Conservation (phyloP, 805 yeast genomes). For the Candida fluviatilis region DNA sequence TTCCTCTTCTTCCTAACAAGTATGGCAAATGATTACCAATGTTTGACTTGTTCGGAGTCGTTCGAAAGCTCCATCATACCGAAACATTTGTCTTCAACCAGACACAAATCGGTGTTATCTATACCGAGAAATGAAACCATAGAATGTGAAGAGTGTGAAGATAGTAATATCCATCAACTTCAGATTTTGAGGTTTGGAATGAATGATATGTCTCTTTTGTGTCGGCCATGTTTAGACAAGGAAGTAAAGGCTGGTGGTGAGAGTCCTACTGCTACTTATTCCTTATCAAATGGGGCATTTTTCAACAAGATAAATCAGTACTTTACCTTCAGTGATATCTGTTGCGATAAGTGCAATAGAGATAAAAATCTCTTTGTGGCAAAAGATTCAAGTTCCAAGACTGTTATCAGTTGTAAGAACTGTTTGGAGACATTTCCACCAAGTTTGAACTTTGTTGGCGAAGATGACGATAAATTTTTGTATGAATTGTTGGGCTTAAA, state of each 20-base stretch:
- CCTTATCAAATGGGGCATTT: constrained; percentile 53
- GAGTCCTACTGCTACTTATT: constrained; percentile 46
- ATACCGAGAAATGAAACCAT: constrained; percentile 36
- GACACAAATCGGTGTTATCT: constrained; percentile 47
- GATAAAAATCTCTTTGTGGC: constrained; percentile 40
- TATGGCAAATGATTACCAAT: constrained; percentile 25
- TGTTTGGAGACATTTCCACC: constrained; percentile 31
- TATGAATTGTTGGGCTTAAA: constrained; percentile 46
- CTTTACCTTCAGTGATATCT: constrained; percentile 46
- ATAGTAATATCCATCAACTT: constrained; percentile 50
- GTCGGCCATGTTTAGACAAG: constrained; percentile 42
- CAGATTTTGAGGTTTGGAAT: constrained; percentile 51
- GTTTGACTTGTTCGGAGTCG: constrained; percentile 42
- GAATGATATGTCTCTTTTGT: constrained; percentile 48
- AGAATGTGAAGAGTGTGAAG: constrained; percentile 54
- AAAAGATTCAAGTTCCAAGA: constrained; percentile 6
- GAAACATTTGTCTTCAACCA: constrained; percentile 49
- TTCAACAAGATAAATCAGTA: constrained; percentile 45
- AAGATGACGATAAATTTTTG: constrained; percentile 44
- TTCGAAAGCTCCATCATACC: constrained; percentile 37
- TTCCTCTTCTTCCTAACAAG: too few relatives aligned
- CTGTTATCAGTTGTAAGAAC: constrained; percentile 37
- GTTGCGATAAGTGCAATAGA: constrained; percentile 41
- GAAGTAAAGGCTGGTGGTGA: constrained; percentile 22
- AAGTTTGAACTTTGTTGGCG: constrained; percentile 33